phyloP scores from a whole-genome alignment of 2,329 filamentous ascomycete genomes.

The Aureobasidium sp. region DNA sequence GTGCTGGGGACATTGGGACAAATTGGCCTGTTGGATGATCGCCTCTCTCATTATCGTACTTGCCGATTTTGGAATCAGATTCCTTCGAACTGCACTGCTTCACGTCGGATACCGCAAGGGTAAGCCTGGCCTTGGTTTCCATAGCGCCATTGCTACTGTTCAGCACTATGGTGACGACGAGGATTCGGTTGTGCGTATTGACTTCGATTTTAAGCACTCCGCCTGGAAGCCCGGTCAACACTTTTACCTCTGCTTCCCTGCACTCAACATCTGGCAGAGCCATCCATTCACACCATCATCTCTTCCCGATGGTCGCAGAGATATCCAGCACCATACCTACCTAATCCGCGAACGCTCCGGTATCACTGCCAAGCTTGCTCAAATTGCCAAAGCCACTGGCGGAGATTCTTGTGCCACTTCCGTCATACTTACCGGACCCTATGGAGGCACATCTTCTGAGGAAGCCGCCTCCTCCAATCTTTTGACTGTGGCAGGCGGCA shows the following conservation, averaged over 20 bases:
- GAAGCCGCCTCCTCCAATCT: slow-evolving; percentile 3
- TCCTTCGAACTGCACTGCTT: slow-evolving; percentile 50
- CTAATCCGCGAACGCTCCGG: slow-evolving; percentile 36
- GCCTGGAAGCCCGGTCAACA: slow-evolving; percentile 60
- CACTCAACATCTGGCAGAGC: slow-evolving; percentile 61
- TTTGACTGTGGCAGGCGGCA: slow-evolving; percentile 29
- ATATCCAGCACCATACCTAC: slow-evolving; percentile 28
- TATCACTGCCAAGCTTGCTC: slow-evolving; percentile 50
- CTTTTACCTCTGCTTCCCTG: slow-evolving; percentile 61
- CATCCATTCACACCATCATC: slow-evolving; percentile 62
- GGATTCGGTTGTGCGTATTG: slow-evolving; percentile 57
- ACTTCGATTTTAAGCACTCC: slow-evolving; percentile 53
- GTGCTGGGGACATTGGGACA: slow-evolving; percentile 66
- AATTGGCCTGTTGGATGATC: slow-evolving; percentile 60
- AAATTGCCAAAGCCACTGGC: slow-evolving; percentile 31
- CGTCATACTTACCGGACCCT: slow-evolving; percentile 55
- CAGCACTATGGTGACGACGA: slow-evolving; percentile 50
- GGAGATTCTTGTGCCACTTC: slow-evolving; percentile 47
- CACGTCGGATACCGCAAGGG: slow-evolving; percentile 47
- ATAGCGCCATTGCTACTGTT: slow-evolving; percentile 43
- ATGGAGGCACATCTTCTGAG: slow-evolving; percentile 36
- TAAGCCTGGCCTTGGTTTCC: slow-evolving; percentile 43
- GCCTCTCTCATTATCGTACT: slow-evolving; percentile 58
- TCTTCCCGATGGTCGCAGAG: slow-evolving; percentile 32
- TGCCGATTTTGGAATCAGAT: slow-evolving; percentile 53